Conservation (phyloP, 176 grass and related monocot species). For the Alloteropsis semialata region DNA sequence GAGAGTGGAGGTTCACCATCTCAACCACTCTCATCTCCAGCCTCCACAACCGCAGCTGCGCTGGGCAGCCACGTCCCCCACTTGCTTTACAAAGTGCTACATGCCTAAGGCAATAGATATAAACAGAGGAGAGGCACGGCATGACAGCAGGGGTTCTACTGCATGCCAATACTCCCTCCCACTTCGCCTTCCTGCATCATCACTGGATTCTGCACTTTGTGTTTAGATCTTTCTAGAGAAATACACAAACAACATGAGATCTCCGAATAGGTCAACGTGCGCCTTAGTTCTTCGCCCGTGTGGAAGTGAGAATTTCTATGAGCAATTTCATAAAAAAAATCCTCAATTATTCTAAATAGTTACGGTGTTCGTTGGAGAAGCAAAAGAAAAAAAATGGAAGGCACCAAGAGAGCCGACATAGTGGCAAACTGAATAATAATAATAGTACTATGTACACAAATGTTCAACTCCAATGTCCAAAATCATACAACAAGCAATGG, state of each 20-base stretch:
- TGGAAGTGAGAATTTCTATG: not conserved
- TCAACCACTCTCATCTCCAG: not conserved
- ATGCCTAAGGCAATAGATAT: not conserved
- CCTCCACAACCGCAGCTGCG: conserved; percentile 2
- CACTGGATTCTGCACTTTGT: not conserved
- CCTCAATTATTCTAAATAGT: not conserved
- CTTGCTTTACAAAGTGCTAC: conserved; percentile 6
- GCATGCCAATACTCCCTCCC: not conserved
- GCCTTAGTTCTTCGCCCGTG: not conserved
- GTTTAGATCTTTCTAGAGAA: not conserved
- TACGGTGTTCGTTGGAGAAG: not conserved
- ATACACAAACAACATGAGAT: not conserved
- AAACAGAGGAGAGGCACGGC: not conserved
- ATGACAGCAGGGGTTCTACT: not conserved
- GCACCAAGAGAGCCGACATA: not conserved
- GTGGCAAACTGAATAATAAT: not conserved
- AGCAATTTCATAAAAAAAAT: not conserved
- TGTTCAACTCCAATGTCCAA: not conserved
- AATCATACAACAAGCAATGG: not conserved
- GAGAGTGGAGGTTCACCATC: conserved; percentile 27
- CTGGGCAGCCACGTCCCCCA: conserved; percentile 13
- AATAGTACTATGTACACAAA: not conserved
- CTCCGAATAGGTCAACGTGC: not conserved
- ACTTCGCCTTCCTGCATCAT: not conserved
- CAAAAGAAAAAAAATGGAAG: not conserved